Percentiles rank a stretch among this genome's conserved stretches.
phyloP scores from a whole-genome alignment of 257 asterid species.

The Phtheirospermum japonicum region DNA sequence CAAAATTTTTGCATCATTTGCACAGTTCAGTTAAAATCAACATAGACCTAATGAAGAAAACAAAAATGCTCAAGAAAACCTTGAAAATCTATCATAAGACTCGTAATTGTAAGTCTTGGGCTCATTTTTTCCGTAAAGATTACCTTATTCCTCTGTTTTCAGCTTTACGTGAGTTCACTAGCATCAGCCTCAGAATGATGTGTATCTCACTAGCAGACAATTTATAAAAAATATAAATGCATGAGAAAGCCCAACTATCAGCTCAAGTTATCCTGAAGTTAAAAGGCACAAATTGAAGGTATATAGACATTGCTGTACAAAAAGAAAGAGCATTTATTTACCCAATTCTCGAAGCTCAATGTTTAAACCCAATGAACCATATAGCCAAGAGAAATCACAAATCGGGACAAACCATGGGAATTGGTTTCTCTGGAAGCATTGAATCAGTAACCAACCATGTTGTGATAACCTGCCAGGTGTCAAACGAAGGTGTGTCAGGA shows the following conservation, averaged over 20 bases:
- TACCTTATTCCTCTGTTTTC: background rate
- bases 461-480: slow-evolving; percentile 25
- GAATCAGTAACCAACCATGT: slow-evolving; percentile 5
- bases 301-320: slow-evolving; percentile 4
- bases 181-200: background rate
- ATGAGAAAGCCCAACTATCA: background rate
- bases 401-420: too few species aligned
- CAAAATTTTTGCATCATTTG: background rate
- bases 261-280: slow-evolving; percentile 6
- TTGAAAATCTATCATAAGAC: background rate
- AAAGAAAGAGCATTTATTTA: slow-evolving; percentile 22
- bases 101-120: background rate
- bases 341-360: slow-evolving; percentile 15
- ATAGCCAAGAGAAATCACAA: too few species aligned
- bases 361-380: too few species aligned
- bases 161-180: background rate
- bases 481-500: slow-evolving; percentile 3
- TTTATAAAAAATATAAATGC: background rate
- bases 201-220: background rate
- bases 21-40: background rate
- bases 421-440: background rate
- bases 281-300: slow-evolving; percentile 4
- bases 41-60: background rate
- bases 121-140: background rate
- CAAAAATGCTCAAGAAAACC: background rate